Evolutionary conservation across 768 basidiomycete genomes (phyloP).

Genomic region (Mrakia gelida): DNA sequence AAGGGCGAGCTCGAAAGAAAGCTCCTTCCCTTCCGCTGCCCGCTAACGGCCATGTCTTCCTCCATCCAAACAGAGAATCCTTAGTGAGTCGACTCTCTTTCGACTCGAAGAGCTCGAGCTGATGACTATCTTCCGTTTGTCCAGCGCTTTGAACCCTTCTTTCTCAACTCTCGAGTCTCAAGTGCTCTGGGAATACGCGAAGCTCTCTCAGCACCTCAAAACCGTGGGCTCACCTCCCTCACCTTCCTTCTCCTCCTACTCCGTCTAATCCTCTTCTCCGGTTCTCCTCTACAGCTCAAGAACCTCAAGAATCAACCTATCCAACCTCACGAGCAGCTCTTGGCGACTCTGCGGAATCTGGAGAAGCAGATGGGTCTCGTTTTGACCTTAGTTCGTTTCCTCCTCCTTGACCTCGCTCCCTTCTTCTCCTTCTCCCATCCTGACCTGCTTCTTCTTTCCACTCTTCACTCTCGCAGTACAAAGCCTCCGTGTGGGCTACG

Average conservation of each 20-base stretch:
- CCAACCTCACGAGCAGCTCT: slow-evolving; percentile 69
- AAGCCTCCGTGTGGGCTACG: slow-evolving; percentile 92
- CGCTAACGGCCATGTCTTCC: background rate
- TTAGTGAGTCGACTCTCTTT: slow-evolving; percentile 2
- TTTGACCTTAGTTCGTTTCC: slow-evolving; percentile 68
- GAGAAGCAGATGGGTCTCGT: slow-evolving; percentile 96
- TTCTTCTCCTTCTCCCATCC: slow-evolving; percentile 45
- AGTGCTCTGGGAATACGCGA: slow-evolving; percentile 89
- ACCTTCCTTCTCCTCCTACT: background rate
- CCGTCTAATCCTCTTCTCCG: background rate
- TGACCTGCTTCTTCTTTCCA: background rate
- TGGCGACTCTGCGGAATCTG: slow-evolving; percentile 69
- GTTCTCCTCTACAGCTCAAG: background rate
- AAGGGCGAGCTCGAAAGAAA: slow-evolving; percentile 11
- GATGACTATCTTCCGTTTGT: background rate
- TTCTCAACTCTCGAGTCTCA: slow-evolving; percentile 67
- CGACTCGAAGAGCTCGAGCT: background rate
- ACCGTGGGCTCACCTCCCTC: slow-evolving; percentile 52
- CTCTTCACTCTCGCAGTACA: slow-evolving; percentile 58
- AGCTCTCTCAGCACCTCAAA: slow-evolving; percentile 73
- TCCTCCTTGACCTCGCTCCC: background rate
- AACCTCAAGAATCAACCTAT: slow-evolving; percentile 60
- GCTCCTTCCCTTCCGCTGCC: background rate
- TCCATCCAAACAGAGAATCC: slow-evolving; percentile 16
- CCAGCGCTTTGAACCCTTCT: slow-evolving; percentile 23